Base-by-base conservation (phyloP, 164 flowering plant species). In the Malania oleifera region DNA sequence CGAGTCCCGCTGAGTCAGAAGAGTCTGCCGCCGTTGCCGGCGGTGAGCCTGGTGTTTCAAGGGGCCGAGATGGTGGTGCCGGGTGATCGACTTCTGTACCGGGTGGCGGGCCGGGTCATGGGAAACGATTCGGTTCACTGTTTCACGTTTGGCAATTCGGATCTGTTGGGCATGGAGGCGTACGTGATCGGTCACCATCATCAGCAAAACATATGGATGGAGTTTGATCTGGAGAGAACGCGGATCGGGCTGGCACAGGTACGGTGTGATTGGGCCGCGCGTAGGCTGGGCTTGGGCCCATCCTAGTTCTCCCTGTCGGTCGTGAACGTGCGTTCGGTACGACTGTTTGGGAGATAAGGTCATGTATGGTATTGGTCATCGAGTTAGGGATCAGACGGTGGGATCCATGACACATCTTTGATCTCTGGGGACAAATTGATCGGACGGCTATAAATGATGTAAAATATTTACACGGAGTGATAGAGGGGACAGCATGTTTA, bases 171-270 rank as follows among this genome's bases (percentile, higher is more conserved):
- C 0, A 46, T 72, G 0, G 98, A 88, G 56, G 81, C 95, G 20
- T 86, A 72, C 52, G 59, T 91, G 18, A 85, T 91, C 14, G 98
- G 96, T 7, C 84, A 91, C 61, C 92, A 86, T 62, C 98, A 88
- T 45, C 96, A 91, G 56, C 90, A 83, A 39, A 80, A 91, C 64
- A 39, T 81, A 77, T 91, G 98, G 98, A 74, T 91, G 68, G 98
- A 91, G 50, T 89, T 80, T 62, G 98, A 91, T 69, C 58, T 88
- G 46, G 75, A 34, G 17, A 77, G 70, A 11, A 78, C 79, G 0
- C 70, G 92, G 67, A 76, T 91, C 4, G 96, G 96, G 19, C 69
- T 91, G 6, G 92, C 82, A 0, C 78, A 79, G 52, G 64, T 77
- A 43, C 64, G 78, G 60, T 91, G 98, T 61, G 92, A 84, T 62